Conservation (phyloP, 805 yeast species). For the Hanseniaspora hatyaiensis region DNA sequence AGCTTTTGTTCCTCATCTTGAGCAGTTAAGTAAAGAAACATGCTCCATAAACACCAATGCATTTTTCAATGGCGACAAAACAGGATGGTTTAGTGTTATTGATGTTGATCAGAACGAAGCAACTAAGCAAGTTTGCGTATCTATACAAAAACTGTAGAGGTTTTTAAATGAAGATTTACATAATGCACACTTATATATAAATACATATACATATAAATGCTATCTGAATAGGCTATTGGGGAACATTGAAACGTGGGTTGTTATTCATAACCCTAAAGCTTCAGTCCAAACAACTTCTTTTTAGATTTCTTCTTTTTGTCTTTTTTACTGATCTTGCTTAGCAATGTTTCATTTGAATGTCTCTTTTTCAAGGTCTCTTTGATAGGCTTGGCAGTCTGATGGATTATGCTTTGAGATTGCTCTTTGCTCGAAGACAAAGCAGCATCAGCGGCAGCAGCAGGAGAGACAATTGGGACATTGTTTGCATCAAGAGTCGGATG, state of each 20-base stretch:
- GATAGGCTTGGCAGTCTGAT: no score
- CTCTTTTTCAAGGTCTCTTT: neutral
- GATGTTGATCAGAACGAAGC: neutral
- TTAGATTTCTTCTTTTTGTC: slow-evolving; percentile 2
- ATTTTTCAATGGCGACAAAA: slow-evolving; percentile 3
- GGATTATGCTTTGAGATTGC: no score
- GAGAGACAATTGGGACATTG: neutral
- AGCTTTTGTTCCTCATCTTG: slow-evolving; percentile 12
- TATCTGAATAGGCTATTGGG: no score
- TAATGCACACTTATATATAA: neutral
- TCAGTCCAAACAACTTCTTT: slow-evolving; percentile 12
- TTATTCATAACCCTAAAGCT: neutral
- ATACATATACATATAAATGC: neutral
- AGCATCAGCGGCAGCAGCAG: slow-evolving; percentile 2
- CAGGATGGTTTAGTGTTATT: slow-evolving; percentile 1
- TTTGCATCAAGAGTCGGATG: no score
- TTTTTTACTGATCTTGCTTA: neutral
- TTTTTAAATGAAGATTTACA: no score
- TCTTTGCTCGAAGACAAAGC: no score
- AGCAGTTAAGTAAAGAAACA: neutral
- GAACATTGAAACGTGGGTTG: no score
- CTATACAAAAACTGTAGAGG: no score
- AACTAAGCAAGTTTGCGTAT: no score
- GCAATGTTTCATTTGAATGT: neutral
- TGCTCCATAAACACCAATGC: slow-evolving; percentile 9